These are phyloP conservation scores for Stellera chamaejasme DNA, from an alignment of 345 rosid species.

Conservation along the genomic window DNA sequence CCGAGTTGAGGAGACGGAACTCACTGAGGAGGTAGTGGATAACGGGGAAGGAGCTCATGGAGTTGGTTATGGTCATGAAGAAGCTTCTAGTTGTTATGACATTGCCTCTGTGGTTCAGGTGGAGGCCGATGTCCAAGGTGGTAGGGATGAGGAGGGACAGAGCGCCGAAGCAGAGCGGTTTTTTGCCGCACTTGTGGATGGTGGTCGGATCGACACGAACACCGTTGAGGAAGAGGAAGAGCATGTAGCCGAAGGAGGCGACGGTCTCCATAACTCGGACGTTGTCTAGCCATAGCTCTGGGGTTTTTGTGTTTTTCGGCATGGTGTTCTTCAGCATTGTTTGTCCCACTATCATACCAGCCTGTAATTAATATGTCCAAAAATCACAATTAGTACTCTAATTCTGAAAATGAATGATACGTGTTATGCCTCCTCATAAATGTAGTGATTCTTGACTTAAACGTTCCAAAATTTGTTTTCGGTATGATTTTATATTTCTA, in stretches of 20 bases:
- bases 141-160: slow-evolving; percentile 6
- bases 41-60: slow-evolving; percentile 12
- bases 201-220: slow-evolving; percentile 15
- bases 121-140: background rate
- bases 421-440: too few species aligned
- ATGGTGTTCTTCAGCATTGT: background rate
- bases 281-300: background rate
- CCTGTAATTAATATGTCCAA: background rate
- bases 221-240: slow-evolving; percentile 14
- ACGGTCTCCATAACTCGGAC: background rate
- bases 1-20: slow-evolving; percentile 10
- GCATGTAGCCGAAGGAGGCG: slow-evolving; percentile 1
- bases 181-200: slow-evolving; percentile 3
- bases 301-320: too few species aligned
- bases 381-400: too few species aligned
- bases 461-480: too few species aligned
- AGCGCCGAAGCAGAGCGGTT: slow-evolving; percentile 1
- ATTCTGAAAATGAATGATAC: too few species aligned
- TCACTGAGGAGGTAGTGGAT: slow-evolving; percentile 8
- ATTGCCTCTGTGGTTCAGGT: too few species aligned
- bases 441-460: too few species aligned
- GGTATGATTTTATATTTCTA: too few species aligned
- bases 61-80: background rate
- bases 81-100: too few species aligned
- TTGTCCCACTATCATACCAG: background rate